Conservation (phyloP, 768 basidiomycete genomes). For the Solioccasus polychromus region DNA sequence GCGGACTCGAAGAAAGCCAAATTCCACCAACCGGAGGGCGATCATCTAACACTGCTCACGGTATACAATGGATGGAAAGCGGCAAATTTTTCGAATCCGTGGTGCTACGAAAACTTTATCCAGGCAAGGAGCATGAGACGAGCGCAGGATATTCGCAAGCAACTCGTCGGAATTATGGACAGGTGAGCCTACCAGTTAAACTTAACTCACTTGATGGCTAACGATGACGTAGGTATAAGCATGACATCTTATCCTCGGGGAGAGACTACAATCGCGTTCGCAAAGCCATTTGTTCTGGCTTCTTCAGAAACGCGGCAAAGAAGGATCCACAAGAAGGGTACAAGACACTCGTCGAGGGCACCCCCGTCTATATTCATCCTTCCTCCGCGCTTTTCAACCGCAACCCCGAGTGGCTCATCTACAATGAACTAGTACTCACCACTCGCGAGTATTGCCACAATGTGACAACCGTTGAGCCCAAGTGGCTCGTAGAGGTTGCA, state of each 20-base stretch:
- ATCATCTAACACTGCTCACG: conserved; percentile 86
- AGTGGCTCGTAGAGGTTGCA: conserved; percentile 97
- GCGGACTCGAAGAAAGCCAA: conserved; percentile 99
- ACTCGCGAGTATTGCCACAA: conserved; percentile 95
- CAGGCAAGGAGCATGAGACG: conserved; percentile 96
- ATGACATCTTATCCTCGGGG: conserved; percentile 92
- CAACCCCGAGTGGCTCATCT: conserved; percentile 92
- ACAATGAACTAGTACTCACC: conserved; percentile 94
- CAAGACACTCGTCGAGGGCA: conserved; percentile 95
- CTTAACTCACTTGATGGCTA: not conserved
- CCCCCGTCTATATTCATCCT: conserved; percentile 98
- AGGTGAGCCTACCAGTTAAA: conserved; percentile 50
- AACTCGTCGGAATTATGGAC: conserved; percentile 98
- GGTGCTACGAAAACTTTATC: conserved; percentile 99
- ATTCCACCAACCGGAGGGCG: conserved; percentile 98
- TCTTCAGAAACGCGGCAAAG: conserved; percentile 97
- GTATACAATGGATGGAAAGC: conserved; percentile 99
- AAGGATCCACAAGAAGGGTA: conserved; percentile 98
- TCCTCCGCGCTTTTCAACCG: conserved; percentile 97
- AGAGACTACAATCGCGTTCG: conserved; percentile 91
- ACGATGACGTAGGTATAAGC: conserved; percentile 71
- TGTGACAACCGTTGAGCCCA: conserved; percentile 94
- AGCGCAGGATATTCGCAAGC: conserved; percentile 97
- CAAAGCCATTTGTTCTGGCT: conserved; percentile 94
- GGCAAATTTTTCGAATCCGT: conserved; percentile 94